These are phyloP conservation scores for Agroathelia rolfsii DNA, from an alignment of 1,284 basidiomycete species.

Conservation along the genomic window DNA sequence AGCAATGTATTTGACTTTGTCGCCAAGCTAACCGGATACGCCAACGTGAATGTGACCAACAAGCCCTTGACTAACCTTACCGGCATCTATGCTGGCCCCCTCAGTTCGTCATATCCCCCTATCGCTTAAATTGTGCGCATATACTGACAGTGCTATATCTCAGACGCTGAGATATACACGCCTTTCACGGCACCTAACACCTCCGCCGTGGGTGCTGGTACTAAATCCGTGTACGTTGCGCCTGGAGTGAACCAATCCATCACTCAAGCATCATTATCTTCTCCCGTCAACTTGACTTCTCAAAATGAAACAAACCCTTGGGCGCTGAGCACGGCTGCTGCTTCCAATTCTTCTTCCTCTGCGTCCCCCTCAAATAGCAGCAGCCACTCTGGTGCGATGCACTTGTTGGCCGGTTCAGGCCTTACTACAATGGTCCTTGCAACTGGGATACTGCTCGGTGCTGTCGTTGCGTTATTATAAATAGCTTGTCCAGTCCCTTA, in stretches of 20 bases:
- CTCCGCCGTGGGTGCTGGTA: slow-evolving; percentile 27
- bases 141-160: slow-evolving; percentile 1
- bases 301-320: slow-evolving; percentile 14
- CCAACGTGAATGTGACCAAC: slow-evolving; percentile 24
- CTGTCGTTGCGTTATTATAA: too few relatives aligned
- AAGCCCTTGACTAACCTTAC: slow-evolving; percentile 25
- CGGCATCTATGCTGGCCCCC: slow-evolving; percentile 19
- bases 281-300: slow-evolving; percentile 32
- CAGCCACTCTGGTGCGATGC: too few relatives aligned
- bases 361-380: too few relatives aligned
- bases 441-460: too few relatives aligned
- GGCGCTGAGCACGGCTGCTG: too few relatives aligned
- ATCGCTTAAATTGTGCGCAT: not conserved
- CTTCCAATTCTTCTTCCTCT: too few relatives aligned
- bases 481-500: too few relatives aligned
- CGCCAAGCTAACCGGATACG: slow-evolving; percentile 28
- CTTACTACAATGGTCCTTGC: too few relatives aligned
- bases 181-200: slow-evolving; percentile 34
- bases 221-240: slow-evolving; percentile 29
- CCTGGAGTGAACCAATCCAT: slow-evolving; percentile 24
- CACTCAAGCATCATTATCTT: slow-evolving; percentile 23
- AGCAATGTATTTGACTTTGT: slow-evolving; percentile 40
- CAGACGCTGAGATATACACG: slow-evolving; percentile 24
- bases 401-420: too few relatives aligned
- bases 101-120: slow-evolving; percentile 15